Percentiles rank a stretch among this genome's conserved stretches.
Evolutionary conservation across 129 eudicot species (phyloP).

Genomic region (Scalesia atractyloides): DNA sequence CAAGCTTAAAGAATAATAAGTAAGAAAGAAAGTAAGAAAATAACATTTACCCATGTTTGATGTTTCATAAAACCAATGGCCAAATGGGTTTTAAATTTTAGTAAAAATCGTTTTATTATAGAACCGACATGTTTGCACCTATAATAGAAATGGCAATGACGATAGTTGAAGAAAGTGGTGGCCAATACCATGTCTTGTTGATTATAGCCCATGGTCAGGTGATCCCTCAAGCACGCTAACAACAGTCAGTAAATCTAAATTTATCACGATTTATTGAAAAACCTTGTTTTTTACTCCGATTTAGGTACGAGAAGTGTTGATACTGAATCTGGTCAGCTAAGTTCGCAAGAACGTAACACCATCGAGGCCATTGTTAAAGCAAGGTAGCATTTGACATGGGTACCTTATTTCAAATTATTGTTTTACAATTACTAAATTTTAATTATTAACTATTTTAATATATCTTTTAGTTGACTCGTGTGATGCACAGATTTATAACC

Average conservation of each 20-base stretch:
- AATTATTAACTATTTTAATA: too few relatives aligned
- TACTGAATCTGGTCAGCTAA: conserved; percentile 44
- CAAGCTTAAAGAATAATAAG: too few relatives aligned
- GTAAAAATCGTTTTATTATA: conserved; percentile 7
- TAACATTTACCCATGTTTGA: too few relatives aligned
- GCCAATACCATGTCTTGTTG: conserved; percentile 77
- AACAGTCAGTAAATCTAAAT: background rate
- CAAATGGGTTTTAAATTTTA: too few relatives aligned
- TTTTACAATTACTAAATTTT: too few relatives aligned
- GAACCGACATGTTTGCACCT: conserved; percentile 85
- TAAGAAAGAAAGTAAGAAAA: too few relatives aligned
- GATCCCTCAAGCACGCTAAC: background rate
- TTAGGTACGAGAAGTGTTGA: conserved; percentile 77
- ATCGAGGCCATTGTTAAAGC: conserved; percentile 82
- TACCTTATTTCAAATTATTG: too few relatives aligned
- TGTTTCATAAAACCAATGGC: too few relatives aligned
- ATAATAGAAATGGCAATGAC: conserved; percentile 66
- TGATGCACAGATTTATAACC: too few relatives aligned
- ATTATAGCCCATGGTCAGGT: conserved; percentile 88
- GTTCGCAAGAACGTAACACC: conserved; percentile 71
- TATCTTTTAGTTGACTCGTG: too few relatives aligned
- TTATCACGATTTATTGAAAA: background rate
- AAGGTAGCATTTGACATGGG: conserved; percentile 41
- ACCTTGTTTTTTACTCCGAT: background rate
- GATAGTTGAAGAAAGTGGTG: conserved; percentile 74